phyloP scores from a whole-genome alignment of 345 rosid genomes.

The Salix brachista region DNA sequence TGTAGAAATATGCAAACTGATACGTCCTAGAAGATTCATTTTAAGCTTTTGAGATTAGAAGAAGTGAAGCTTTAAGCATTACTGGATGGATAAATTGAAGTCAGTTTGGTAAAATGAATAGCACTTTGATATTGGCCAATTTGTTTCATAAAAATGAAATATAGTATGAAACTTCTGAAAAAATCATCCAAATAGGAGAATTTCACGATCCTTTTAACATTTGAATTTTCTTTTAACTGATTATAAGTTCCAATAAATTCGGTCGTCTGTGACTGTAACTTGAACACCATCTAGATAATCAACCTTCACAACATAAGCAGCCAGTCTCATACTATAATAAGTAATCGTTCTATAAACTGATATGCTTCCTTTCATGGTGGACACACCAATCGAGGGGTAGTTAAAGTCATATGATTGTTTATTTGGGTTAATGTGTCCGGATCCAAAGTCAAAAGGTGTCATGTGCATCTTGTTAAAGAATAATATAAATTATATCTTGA shows the following conservation, averaged over 20 bases:
- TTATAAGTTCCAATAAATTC: neutral
- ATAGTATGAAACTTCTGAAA: too few relatives aligned
- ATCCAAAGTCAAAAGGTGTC: too few relatives aligned
- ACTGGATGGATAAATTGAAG: too few relatives aligned
- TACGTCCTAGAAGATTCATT: too few relatives aligned
- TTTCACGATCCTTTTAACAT: neutral
- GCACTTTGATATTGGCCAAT: neutral
- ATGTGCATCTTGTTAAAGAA: too few relatives aligned
- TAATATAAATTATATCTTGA: too few relatives aligned
- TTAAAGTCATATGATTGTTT: constrained; percentile 35
- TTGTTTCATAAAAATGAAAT: too few relatives aligned
- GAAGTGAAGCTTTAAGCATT: too few relatives aligned
- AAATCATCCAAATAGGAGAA: too few relatives aligned
- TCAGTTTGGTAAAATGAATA: neutral
- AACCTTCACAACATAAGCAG: constrained; percentile 25
- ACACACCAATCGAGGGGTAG: constrained; percentile 47
- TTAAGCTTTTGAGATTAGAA: too few relatives aligned
- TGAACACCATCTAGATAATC: constrained; percentile 35
- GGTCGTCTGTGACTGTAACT: constrained; percentile 15
- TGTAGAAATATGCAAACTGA: neutral
- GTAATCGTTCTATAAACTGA: constrained; percentile 39
- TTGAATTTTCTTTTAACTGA: neutral
- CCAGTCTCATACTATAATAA: constrained; percentile 32
- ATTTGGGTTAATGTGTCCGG: neutral
- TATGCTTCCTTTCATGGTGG: constrained; percentile 38